Percentiles rank a stretch among this genome's conserved stretches.
These are phyloP conservation scores for Populus hybrid DNA, from an alignment of 441 rosid species.

Conservation along the genomic window DNA sequence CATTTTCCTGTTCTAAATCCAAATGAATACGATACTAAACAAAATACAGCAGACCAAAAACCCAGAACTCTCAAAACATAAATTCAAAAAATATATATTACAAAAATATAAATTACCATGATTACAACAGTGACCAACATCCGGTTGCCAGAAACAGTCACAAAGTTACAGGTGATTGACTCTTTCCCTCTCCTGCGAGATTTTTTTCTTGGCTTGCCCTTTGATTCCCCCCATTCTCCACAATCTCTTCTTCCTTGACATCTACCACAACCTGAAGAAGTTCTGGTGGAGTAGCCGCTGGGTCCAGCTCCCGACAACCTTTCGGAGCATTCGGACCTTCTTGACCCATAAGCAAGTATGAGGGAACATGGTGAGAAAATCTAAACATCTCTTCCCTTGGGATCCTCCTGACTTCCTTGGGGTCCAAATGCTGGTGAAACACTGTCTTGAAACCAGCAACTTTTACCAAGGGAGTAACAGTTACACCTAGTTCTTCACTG, in stretches of 20 bases:
- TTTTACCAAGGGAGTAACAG: conserved; percentile 52
- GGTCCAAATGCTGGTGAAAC: conserved; percentile 47
- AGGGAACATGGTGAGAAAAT: conserved; percentile 80
- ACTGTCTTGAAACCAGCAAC: conserved; percentile 59
- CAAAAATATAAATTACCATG: not conserved
- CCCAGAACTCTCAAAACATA: not conserved
- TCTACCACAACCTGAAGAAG: conserved; percentile 20
- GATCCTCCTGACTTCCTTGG: conserved; percentile 40
- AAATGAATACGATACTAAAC: not conserved
- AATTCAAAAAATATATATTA: not conserved
- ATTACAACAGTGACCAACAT: not conserved
- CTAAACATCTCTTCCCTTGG: conserved; percentile 68
- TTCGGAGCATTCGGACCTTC: conserved; percentile 58
- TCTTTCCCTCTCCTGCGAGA: not conserved
- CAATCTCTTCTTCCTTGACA: not conserved
- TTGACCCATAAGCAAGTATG: conserved; percentile 55
- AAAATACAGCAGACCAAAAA: not conserved
- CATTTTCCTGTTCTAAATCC: conserved; percentile 2
- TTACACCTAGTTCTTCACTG: conserved; percentile 41
- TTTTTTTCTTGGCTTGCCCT: not conserved
- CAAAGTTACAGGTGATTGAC: not conserved
- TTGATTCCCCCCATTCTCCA: not conserved
- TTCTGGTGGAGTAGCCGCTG: conserved; percentile 68
- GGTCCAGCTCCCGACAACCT: conserved; percentile 74
- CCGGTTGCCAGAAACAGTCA: not conserved